These are phyloP conservation scores for Pichia sp. DNA, from an alignment of 1,139 yeast species.

Conservation along the genomic window DNA sequence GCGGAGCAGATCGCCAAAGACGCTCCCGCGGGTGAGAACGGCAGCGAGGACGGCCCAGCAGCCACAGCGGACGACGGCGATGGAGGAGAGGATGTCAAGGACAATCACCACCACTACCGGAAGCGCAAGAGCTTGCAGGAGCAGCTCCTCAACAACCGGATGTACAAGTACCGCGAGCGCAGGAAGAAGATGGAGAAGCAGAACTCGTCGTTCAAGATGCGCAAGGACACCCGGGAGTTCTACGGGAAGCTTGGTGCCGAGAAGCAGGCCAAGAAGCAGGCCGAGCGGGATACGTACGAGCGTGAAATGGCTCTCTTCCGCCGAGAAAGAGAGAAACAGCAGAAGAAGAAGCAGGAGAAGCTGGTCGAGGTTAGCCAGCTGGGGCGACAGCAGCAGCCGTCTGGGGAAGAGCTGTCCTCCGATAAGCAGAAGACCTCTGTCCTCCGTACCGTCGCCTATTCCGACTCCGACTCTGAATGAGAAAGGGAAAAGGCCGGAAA, in stretches of 20 bases:
- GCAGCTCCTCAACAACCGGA: conserved; percentile 38
- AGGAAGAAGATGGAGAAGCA: conserved; percentile 36
- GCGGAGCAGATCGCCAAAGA: not conserved
- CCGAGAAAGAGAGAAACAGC: not conserved
- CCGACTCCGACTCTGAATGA: conserved; percentile 10
- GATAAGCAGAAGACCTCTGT: not conserved
- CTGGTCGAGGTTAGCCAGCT: not conserved
- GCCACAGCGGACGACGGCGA: not conserved
- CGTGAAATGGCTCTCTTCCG: conserved; percentile 21
- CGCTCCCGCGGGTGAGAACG: not conserved
- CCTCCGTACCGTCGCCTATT: conserved; percentile 5
- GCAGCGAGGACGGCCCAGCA: not conserved
- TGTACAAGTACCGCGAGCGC: conserved; percentile 37
- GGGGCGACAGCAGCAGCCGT: not conserved
- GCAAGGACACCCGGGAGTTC: conserved; percentile 34
- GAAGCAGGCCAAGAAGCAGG: conserved; percentile 11
- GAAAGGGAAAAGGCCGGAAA: not conserved
- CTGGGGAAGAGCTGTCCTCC: too few species aligned
- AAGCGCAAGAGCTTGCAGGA: conserved; percentile 31
- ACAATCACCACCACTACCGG: conserved; percentile 17
- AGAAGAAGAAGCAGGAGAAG: not conserved
- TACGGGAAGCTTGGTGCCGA: conserved; percentile 22
- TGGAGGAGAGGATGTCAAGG: conserved; percentile 13
- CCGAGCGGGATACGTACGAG: conserved; percentile 19
- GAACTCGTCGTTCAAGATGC: conserved; percentile 40